Evolutionary conservation across 768 basidiomycete genomes (phyloP), one percentile per base, ranked within the genome.

Genomic region (Boletellus ananiceps): DNA sequence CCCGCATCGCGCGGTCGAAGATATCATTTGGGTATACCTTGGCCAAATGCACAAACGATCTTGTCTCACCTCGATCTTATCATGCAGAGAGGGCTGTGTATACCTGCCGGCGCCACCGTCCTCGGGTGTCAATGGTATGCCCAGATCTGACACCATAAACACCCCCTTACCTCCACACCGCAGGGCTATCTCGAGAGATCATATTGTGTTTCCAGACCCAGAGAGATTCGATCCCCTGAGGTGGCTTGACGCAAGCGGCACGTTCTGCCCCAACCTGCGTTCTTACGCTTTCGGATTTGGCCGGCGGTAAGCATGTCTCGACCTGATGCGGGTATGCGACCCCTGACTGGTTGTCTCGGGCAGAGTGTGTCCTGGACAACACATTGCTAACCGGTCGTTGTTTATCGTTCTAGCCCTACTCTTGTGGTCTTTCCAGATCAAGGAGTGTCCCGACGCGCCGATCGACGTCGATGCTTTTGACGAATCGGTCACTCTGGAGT

Each of bases 381-480:
- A 82, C 60, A 74, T 57, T 3, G 57, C 59, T n/a, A 49, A 69
- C 21, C 55, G 61, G 1, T 84, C 83, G 1, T 66, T 85, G 1
- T 82, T 79, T 56, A 67, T 84, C 40, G 82, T 77, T 57, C 77
- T 80, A 0, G 80, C 82, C 0, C 67, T 82, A 11, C 62, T 80
- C 9, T 70, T 82, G 14, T 84, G 82, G 80, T 76, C 81, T 0
- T 84, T 84, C 68, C 71, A 60, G 1, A 69, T 85, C 29, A 65
- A 64, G 11, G 55, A 73, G 18, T 76, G 80, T 52, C 72, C 75
- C 0, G 52, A 62, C 3, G 60, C 68, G 5, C 80, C 81, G 0
- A 82, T 86, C 48, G 77, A 86, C 60, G 73, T 74, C 3, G 62
- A 77, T 34, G 80, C 74, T 0, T 82, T 84, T 60, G 80, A 76